These are phyloP conservation scores for Ceratobasidium sp. DNA, from an alignment of 1,284 basidiomycete genomes.

Conservation along the genomic window DNA sequence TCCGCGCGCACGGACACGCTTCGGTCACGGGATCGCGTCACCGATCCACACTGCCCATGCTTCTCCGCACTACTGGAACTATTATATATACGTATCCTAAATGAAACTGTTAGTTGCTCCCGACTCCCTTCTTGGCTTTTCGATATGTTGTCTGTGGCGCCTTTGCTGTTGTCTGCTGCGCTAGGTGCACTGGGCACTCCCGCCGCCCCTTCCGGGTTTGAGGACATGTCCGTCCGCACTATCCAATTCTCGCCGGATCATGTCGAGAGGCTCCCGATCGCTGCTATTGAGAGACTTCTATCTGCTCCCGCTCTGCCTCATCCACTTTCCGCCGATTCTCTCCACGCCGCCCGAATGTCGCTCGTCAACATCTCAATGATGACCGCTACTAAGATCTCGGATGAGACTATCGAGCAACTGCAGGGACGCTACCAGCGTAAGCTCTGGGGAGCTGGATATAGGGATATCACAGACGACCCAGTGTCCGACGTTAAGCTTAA, in stretches of 20 bases:
- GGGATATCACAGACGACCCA: slow-evolving; percentile 44
- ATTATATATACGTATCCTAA: slow-evolving; percentile 19
- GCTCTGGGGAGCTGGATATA: slow-evolving; percentile 45
- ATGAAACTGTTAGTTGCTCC: slow-evolving; percentile 8
- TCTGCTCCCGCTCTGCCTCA: slow-evolving; percentile 29
- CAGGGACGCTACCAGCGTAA: slow-evolving; percentile 40
- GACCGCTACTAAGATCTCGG: slow-evolving; percentile 34
- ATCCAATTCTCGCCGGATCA: slow-evolving; percentile 35
- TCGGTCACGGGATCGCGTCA: slow-evolving; percentile 43
- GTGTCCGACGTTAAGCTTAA: background rate
- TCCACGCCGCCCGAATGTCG: slow-evolving; percentile 32
- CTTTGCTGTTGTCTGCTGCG: slow-evolving; percentile 17
- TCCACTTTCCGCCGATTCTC: slow-evolving; percentile 36
- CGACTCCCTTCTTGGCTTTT: background rate
- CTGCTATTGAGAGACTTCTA: slow-evolving; percentile 26
- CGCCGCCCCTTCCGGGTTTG: slow-evolving; percentile 28
- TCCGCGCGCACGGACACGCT: slow-evolving; percentile 35
- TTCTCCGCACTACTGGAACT: slow-evolving; percentile 12
- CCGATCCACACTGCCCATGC: slow-evolving; percentile 23
- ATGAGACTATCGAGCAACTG: slow-evolving; percentile 35
- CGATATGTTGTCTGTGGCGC: slow-evolving; percentile 17
- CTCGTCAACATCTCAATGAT: slow-evolving; percentile 31
- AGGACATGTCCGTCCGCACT: slow-evolving; percentile 37
- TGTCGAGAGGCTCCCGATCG: slow-evolving; percentile 36
- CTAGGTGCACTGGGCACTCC: slow-evolving; percentile 27